Percentiles rank a stretch among this genome's conserved stretches.
These are phyloP conservation scores for Brassica juncea DNA, from an alignment of 345 rosid genomes.

Conservation along the genomic window DNA sequence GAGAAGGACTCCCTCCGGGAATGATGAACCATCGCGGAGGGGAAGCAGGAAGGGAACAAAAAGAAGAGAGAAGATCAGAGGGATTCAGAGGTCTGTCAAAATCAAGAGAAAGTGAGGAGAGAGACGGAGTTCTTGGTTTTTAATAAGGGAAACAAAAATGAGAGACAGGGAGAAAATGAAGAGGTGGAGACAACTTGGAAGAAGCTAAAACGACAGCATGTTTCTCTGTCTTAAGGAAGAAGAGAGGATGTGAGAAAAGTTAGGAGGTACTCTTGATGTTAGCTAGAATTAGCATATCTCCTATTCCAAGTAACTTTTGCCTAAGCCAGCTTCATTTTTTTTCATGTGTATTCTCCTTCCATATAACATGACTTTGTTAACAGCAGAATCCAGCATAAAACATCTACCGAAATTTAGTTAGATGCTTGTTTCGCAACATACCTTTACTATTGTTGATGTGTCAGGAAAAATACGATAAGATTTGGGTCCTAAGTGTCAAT, in stretches of 20 bases:
- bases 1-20: slow-evolving; percentile 53
- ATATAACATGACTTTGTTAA: not conserved
- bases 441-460: not conserved
- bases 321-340: not conserved
- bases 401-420: slow-evolving; percentile 5
- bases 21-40: slow-evolving; percentile 49
- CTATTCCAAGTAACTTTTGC: slow-evolving; percentile 28
- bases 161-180: not conserved
- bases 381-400: slow-evolving; percentile 25
- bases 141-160: slow-evolving; percentile 3
- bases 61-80: not conserved
- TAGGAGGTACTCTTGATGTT: slow-evolving; percentile 18
- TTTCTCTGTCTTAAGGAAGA: not conserved
- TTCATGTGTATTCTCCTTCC: not conserved
- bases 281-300: slow-evolving; percentile 24
- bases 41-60: not conserved
- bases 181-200: slow-evolving; percentile 19
- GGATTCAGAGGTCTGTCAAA: not conserved
- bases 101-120: slow-evolving; percentile 7
- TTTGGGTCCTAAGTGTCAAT: not conserved
- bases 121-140: not conserved
- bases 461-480: not conserved
- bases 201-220: slow-evolving; percentile 17
- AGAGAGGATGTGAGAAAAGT: slow-evolving; percentile 39
- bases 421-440: slow-evolving; percentile 1